Percentiles rank a stretch among this genome's conserved stretches.
These are phyloP conservation scores for Sanghuangporus weigelae DNA, from an alignment of 1,284 basidiomycete species.

Conservation along the genomic window DNA sequence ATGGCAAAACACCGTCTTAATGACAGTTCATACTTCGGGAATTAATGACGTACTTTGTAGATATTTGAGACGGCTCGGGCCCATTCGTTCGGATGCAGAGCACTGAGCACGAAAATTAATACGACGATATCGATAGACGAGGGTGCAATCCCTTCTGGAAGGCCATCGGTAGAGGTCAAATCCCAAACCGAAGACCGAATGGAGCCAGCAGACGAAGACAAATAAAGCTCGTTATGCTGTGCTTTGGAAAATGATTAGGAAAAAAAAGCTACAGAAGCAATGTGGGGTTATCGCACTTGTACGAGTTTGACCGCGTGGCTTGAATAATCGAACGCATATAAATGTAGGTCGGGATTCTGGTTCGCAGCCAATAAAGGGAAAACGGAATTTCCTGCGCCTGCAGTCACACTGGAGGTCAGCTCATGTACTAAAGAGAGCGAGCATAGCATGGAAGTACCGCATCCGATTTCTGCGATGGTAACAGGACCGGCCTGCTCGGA, in stretches of 20 bases:
- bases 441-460: slow-evolving; percentile 45
- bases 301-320: slow-evolving; percentile 89
- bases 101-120: slow-evolving; percentile 94
- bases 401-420: not conserved
- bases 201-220: slow-evolving; percentile 57
- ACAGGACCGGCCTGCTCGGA: slow-evolving; percentile 64
- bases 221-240: slow-evolving; percentile 69
- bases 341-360: slow-evolving; percentile 69
- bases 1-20: not conserved
- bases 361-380: slow-evolving; percentile 86
- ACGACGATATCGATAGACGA: slow-evolving; percentile 81
- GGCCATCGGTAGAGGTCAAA: slow-evolving; percentile 54
- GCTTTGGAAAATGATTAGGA: not conserved
- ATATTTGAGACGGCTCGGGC: slow-evolving; percentile 80
- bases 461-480: slow-evolving; percentile 80
- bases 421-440: not conserved
- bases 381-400: slow-evolving; percentile 90
- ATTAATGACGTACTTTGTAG: slow-evolving; percentile 48
- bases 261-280: not conserved
- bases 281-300: slow-evolving; percentile 42
- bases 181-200: slow-evolving; percentile 91
- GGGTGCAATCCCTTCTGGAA: slow-evolving; percentile 63
- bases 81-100: slow-evolving; percentile 95
- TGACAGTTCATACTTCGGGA: not conserved
- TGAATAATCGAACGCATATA: slow-evolving; percentile 90